Evolutionary conservation across 768 basidiomycete species (phyloP).

Genomic region (Bullera alba): DNA sequence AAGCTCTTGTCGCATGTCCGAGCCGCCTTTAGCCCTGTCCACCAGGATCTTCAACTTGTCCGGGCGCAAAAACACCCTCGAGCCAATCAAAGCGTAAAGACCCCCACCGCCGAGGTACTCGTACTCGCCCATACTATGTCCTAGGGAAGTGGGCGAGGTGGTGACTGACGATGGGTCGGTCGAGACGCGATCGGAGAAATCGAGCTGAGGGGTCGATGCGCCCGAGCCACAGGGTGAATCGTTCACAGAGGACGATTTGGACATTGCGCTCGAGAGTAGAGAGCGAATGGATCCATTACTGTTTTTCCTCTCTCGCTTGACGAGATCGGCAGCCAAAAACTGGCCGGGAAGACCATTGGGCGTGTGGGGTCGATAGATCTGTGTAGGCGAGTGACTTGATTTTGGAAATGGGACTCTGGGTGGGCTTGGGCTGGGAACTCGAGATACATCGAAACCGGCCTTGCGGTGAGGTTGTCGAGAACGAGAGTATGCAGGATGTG

Average conservation of each 20-base stretch:
- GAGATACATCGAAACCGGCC: no score
- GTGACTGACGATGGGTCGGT: conserved; percentile 5
- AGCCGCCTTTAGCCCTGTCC: conserved; percentile 8
- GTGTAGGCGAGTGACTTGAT: no score
- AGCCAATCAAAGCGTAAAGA: conserved; percentile 32
- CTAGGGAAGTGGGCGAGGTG: not conserved
- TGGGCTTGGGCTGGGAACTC: no score
- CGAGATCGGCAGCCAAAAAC: no score
- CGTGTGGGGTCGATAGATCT: no score
- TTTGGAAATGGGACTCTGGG: no score
- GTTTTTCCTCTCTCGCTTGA: no score
- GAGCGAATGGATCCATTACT: no score
- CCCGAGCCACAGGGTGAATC: no score
- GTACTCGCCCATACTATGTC: conserved; percentile 3
- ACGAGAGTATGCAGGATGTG: not conserved
- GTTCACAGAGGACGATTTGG: no score
- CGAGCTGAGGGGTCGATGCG: conserved; percentile 8
- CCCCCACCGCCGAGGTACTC: conserved; percentile 34
- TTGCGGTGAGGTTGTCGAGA: not conserved
- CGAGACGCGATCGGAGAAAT: not conserved
- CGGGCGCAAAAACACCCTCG: conserved; percentile 29
- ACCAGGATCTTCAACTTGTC: conserved; percentile 16
- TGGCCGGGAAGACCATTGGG: no score
- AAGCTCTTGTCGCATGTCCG: conserved; percentile 16
- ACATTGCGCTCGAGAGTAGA: no score